phyloP scores from a whole-genome alignment of 192 early-diverging fungal species.

The Thamnidium elegans region DNA sequence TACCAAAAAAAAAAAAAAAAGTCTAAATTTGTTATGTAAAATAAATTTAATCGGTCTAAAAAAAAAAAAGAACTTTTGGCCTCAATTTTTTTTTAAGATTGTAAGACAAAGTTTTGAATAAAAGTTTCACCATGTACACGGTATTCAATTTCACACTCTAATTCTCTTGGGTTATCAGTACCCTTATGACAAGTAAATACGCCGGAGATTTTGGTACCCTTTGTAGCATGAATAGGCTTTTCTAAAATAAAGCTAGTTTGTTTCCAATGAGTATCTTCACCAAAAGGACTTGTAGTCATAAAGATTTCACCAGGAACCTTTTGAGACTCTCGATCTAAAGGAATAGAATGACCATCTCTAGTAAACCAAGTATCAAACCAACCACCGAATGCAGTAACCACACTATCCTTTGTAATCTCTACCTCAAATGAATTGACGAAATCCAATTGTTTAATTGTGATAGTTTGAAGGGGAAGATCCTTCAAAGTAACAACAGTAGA shows the following conservation, averaged over 20 bases:
- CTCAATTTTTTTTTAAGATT: neutral
- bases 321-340: constrained; percentile 34
- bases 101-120: constrained; percentile 23
- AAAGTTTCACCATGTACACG: constrained; percentile 12
- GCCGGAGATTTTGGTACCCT: constrained; percentile 47
- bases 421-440: constrained; percentile 73
- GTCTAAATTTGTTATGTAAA: neutral
- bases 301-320: constrained; percentile 22
- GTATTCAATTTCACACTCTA: constrained; percentile 63
- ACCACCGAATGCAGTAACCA: constrained; percentile 76
- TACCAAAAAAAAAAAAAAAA: no score
- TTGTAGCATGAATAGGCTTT: constrained; percentile 53
- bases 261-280: constrained; percentile 96
- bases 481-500: constrained; percentile 65
- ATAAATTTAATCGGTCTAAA: neutral
- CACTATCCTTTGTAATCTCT: constrained; percentile 55
- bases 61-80: neutral
- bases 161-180: constrained; percentile 63
- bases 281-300: constrained; percentile 62
- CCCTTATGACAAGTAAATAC: constrained; percentile 65
- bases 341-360: constrained; percentile 53
- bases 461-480: constrained; percentile 69
- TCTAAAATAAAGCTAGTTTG: constrained; percentile 83
- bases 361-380: constrained; percentile 95
- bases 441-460: constrained; percentile 65